Base-by-base conservation (phyloP, 345 rosid genomes). In the Nasturtium officinale region DNA sequence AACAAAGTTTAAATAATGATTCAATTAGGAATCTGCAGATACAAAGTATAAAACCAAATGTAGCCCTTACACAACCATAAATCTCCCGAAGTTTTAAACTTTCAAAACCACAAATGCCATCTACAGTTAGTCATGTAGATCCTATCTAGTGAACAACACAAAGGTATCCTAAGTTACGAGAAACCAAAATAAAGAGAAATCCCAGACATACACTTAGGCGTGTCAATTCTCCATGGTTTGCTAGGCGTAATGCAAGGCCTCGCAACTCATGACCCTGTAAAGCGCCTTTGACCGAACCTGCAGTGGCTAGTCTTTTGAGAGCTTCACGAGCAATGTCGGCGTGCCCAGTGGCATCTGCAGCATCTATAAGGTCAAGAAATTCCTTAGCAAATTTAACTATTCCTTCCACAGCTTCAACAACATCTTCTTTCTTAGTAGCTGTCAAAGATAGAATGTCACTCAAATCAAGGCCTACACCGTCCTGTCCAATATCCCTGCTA, bases 281-380 rank as follows among this genome's bases (percentile, higher is more conserved):
- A 48, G 99, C 93, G 68, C 99, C 99, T 85, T 92, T 92, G 65
- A 96, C 90, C 3, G 96, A 86, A 75, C 99, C 98, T 42, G 99
- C 97, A 38, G 96, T 87, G 66, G 98, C 96, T 50, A 96, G 84
- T 80, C 99, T 84, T 85, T 90, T 96, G 25, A 92, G 87, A 71
- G 98, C 98, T 83, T 96, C 98, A 2, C 96, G 94, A 76, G 96
- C 97, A 81, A 92, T 87, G 37, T 92, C 93, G 25, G 80, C 90
- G 62, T 90, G 92, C 45, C 91, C 99, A 32, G 99, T 92, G 71
- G 98, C 97, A 88, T 96, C 98, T 37, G 99, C 99, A 67, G 95
- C 99, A 82, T 96, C 99, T 64, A 96, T 92, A 32, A 96, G 97
- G 71, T 96, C 97, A 83, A 90, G 79, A 86, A 96, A 96, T 83